These are phyloP conservation scores for Annulohypoxylon maeteangense DNA, from an alignment of 495 filamentous ascomycete species.

Conservation along the genomic window DNA sequence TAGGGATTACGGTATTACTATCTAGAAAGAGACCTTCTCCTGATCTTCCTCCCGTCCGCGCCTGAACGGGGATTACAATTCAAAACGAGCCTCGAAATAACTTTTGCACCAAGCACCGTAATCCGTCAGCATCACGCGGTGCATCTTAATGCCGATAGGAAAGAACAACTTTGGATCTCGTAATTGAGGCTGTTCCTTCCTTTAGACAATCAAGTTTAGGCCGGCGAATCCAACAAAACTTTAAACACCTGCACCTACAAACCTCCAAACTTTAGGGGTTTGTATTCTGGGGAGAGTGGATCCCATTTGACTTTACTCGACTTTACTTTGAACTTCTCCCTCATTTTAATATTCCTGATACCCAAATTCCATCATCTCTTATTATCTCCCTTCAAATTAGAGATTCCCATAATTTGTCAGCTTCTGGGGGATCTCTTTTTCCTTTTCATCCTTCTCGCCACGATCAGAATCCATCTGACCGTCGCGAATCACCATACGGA, in stretches of 20 bases:
- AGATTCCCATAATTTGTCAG: conserved; percentile 23
- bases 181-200: conserved; percentile 14
- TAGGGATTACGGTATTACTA: conserved; percentile 16
- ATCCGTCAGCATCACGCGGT: conserved; percentile 18
- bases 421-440: background rate
- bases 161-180: conserved; percentile 4
- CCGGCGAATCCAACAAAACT: conserved; percentile 21
- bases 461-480: conserved; percentile 6
- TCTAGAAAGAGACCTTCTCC: conserved; percentile 20
- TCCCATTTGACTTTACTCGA: background rate
- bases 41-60: conserved; percentile 21
- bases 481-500: conserved; percentile 12
- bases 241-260: background rate
- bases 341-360: conserved; percentile 29
- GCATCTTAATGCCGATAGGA: conserved; percentile 15
- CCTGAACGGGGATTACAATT: conserved; percentile 17
- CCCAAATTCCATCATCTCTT: conserved; percentile 19
- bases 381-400: conserved; percentile 16
- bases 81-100: conserved; percentile 9
- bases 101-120: background rate
- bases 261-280: conserved; percentile 34
- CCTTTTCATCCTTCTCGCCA: background rate
- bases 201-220: background rate
- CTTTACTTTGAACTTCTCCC: conserved; percentile 22
- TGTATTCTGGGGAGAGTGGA: conserved; percentile 31